These are phyloP conservation scores for Aspergillus terreus DNA, from an alignment of 2,329 filamentous ascomycete genomes.

Conservation along the genomic window DNA sequence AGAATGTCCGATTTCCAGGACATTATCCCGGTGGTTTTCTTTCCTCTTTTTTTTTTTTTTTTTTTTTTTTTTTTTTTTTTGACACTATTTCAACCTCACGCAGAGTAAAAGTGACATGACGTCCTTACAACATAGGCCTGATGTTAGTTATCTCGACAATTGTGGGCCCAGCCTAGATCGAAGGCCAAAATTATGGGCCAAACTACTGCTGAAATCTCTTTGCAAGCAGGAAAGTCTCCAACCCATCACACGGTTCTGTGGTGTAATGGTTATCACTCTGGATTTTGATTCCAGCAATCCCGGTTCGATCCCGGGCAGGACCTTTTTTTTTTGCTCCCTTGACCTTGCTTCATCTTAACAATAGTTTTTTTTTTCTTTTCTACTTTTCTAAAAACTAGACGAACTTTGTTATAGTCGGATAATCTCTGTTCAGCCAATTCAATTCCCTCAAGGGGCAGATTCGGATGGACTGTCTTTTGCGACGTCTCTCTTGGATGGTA, in stretches of 20 bases:
- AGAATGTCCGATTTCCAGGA: no score
- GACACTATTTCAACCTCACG: no score
- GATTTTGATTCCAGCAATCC: neutral
- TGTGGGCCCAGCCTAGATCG: neutral
- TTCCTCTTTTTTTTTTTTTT: no score
- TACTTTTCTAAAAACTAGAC: neutral
- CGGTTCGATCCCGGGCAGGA: neutral
- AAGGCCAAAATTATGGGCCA: neutral
- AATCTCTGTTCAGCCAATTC: neutral
- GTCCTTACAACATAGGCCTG: neutral
- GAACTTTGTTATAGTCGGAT: neutral
- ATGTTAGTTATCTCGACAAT: no score
- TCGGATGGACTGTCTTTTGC: no score
- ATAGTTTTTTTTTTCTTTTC: neutral
- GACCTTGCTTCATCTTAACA: neutral
- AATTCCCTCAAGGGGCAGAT: neutral
- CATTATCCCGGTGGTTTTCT: no score
- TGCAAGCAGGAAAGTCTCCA: neutral
- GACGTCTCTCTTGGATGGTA: no score
- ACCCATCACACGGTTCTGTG: neutral
- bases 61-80: no score
- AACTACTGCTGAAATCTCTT: neutral
- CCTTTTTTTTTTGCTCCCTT: neutral
- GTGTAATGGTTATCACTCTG: neutral
- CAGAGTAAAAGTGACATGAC: no score